Conservation (phyloP, 345 rosid species). For the Carallia brachiata region DNA sequence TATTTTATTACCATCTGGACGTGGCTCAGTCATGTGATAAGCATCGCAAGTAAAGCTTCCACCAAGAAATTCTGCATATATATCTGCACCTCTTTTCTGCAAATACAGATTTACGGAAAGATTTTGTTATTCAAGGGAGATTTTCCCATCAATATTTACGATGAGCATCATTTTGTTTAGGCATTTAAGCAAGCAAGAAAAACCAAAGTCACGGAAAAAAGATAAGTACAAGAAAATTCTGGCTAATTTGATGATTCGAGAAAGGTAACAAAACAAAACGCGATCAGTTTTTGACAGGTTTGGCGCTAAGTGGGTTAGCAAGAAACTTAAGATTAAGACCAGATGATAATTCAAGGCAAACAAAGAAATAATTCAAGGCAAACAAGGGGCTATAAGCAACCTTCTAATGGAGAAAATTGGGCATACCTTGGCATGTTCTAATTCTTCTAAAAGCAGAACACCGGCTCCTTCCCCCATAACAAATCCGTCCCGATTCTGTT, state of each 20-base stretch:
- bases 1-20: conserved; percentile 66
- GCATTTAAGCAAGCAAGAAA: conserved; percentile 1
- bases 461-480: conserved; percentile 99
- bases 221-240: background rate
- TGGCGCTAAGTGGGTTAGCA: background rate
- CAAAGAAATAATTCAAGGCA: background rate
- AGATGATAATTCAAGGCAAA: background rate
- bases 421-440: conserved; percentile 94
- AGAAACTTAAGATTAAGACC: background rate
- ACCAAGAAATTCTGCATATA: conserved; percentile 91
- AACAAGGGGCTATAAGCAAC: background rate
- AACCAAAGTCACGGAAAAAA: background rate
- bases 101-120: background rate
- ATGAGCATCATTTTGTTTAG: background rate
- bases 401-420: conserved; percentile 2
- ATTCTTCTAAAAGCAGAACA: conserved; percentile 87
- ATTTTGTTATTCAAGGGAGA: background rate
- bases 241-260: background rate
- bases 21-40: conserved; percentile 95
- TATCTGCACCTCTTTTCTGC: conserved; percentile 84
- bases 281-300: background rate
- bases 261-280: background rate
- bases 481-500: conserved; percentile 92
- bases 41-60: conserved; percentile 98
- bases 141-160: background rate